These are phyloP conservation scores for Nymphaea thermarum DNA, from an alignment of 164 flowering plant species.

Conservation along the genomic window DNA sequence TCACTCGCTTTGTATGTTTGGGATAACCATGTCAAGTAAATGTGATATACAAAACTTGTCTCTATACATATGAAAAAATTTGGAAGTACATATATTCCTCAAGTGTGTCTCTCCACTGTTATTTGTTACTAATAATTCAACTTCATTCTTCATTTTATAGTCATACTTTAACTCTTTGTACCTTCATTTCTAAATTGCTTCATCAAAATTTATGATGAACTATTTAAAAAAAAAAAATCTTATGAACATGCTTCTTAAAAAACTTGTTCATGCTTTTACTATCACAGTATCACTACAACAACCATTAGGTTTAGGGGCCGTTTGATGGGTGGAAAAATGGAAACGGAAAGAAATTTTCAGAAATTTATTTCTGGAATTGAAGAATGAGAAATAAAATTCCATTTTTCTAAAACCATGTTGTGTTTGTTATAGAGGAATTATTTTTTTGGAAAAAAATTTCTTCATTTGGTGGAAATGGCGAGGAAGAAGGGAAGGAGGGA, in stretches of 20 bases:
- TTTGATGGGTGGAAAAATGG: no score
- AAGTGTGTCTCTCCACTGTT: background rate
- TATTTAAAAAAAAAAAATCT: background rate
- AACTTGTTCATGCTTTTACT: background rate
- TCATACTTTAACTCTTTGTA: background rate
- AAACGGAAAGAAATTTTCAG: no score
- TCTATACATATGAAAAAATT: background rate
- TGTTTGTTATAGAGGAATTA: no score
- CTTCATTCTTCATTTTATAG: background rate
- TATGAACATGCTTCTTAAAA: slow-evolving; percentile 4
- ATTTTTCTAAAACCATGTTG: no score
- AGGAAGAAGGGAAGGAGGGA: no score
- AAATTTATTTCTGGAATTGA: no score
- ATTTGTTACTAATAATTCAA: background rate
- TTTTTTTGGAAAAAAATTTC: no score
- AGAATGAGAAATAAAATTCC: no score
- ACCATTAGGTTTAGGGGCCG: no score
- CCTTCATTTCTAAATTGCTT: background rate
- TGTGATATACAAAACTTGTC: background rate
- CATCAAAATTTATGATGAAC: background rate
- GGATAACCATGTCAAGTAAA: background rate
- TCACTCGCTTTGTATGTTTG: background rate
- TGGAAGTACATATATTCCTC: background rate
- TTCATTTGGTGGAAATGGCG: no score
- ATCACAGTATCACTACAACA: no score